Evolutionary conservation across 108 stramenopile species (phyloP).

Genomic region (Cyclotella baltica): DNA sequence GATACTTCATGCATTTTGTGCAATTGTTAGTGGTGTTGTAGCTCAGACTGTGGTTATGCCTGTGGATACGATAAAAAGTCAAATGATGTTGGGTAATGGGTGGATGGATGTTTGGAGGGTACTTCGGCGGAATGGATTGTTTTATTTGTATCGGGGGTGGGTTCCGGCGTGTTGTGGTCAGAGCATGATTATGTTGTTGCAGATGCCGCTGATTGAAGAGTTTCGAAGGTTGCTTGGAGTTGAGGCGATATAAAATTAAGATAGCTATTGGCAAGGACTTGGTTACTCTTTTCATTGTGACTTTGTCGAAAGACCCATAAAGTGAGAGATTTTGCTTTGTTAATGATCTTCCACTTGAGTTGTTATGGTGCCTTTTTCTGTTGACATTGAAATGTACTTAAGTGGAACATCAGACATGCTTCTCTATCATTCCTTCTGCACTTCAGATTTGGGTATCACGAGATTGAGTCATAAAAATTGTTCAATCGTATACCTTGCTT

Average conservation of each 20-base stretch:
- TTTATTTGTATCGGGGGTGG: constrained; percentile 48
- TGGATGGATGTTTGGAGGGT: constrained; percentile 26
- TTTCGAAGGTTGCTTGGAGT: constrained; percentile 57
- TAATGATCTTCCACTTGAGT: no score
- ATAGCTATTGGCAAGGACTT: no score
- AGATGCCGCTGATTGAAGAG: constrained; percentile 60
- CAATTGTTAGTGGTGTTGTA: constrained; percentile 42
- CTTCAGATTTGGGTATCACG: no score
- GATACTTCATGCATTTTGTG: constrained; percentile 42
- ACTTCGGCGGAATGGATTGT: constrained; percentile 22
- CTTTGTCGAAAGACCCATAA: no score
- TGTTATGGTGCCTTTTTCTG: no score
- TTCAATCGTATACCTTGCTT: no score
- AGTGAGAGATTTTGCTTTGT: no score
- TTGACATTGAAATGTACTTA: no score
- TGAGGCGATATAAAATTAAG: constrained; percentile 47
- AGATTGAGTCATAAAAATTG: no score
- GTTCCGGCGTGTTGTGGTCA: constrained; percentile 59
- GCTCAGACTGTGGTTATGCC: constrained; percentile 60
- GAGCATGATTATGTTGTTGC: constrained; percentile 59
- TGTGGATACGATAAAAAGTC: constrained; percentile 54
- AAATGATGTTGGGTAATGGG: constrained; percentile 56
- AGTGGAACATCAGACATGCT: no score
- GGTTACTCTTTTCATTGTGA: no score
- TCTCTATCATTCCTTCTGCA: no score